A percentile compares a stretch with the other conserved stretches of the same genome.
These are phyloP conservation scores for Nadsonia commutata DNA, from an alignment of 1,139 yeast species.

Conservation along the genomic window DNA sequence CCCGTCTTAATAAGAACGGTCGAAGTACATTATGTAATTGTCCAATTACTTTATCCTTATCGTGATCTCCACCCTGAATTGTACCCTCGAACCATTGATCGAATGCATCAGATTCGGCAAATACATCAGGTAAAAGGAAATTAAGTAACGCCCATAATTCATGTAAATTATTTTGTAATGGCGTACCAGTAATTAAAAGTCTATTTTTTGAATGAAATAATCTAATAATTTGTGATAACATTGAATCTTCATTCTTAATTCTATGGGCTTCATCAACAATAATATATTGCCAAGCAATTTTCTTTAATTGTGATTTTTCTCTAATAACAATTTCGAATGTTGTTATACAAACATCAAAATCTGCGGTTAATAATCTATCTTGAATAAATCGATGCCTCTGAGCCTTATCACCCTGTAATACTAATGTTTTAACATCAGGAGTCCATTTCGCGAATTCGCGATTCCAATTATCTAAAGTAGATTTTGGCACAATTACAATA, in stretches of 20 bases:
- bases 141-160: slow-evolving; percentile 92
- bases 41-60: slow-evolving; percentile 45
- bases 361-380: slow-evolving; percentile 45
- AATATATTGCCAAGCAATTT: slow-evolving; percentile 85
- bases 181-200: slow-evolving; percentile 87
- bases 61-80: slow-evolving; percentile 17
- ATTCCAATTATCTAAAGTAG: slow-evolving; percentile 90
- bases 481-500: slow-evolving; percentile 84
- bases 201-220: slow-evolving; percentile 75
- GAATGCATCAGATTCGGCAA: slow-evolving; percentile 77
- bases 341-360: slow-evolving; percentile 79
- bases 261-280: slow-evolving; percentile 95
- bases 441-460: slow-evolving; percentile 92
- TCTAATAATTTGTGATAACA: slow-evolving; percentile 79
- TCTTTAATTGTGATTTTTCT: slow-evolving; percentile 67
- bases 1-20: slow-evolving; percentile 80
- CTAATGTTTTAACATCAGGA: slow-evolving; percentile 80
- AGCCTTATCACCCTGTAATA: slow-evolving; percentile 79
- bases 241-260: slow-evolving; percentile 84
- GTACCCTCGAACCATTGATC: slow-evolving; percentile 73
- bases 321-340: slow-evolving; percentile 88
- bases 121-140: slow-evolving; percentile 84
- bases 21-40: slow-evolving; percentile 73
- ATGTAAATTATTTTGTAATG: slow-evolving; percentile 84
- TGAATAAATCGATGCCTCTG: slow-evolving; percentile 50